Evolutionary conservation across 768 basidiomycete genomes (phyloP).

Genomic region (Gloeopeniophorella convolvens): DNA sequence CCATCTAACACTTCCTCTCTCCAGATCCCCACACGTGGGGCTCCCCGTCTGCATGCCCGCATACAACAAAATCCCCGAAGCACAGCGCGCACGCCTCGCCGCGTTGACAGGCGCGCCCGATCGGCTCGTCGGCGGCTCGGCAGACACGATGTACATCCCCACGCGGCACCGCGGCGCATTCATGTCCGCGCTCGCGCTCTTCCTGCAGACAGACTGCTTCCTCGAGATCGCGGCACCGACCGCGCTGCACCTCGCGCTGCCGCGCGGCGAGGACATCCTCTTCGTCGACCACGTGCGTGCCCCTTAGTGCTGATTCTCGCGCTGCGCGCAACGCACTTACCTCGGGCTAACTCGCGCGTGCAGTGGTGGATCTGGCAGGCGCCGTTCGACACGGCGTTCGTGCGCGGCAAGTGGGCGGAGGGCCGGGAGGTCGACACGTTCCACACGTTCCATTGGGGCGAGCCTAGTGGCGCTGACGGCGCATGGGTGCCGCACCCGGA

Average conservation of each 20-base stretch:
- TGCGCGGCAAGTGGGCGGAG: slow-evolving; percentile 39
- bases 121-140: slow-evolving; percentile 42
- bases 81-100: slow-evolving; percentile 35
- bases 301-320: background rate
- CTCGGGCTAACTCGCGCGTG: too few species aligned
- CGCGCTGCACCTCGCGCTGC: slow-evolving; percentile 36
- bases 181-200: slow-evolving; percentile 37
- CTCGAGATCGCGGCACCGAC: slow-evolving; percentile 45
- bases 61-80: slow-evolving; percentile 30
- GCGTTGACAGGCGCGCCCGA: slow-evolving; percentile 29
- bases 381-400: slow-evolving; percentile 41
- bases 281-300: slow-evolving; percentile 42
- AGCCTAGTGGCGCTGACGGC: slow-evolving; percentile 27
- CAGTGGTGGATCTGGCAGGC: slow-evolving; percentile 45
- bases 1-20: too few species aligned
- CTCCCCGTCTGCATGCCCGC: slow-evolving; percentile 39
- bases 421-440: slow-evolving; percentile 47
- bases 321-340: background rate
- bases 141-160: slow-evolving; percentile 44
- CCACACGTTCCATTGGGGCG: slow-evolving; percentile 47
- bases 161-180: slow-evolving; percentile 34
- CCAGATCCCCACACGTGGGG: slow-evolving; percentile 40
- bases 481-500: slow-evolving; percentile 31
- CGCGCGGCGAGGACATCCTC: slow-evolving; percentile 35
- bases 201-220: slow-evolving; percentile 44